Base-by-base conservation (phyloP, 2,329 filamentous ascomycete species). In the Arachnomyces sp. region DNA sequence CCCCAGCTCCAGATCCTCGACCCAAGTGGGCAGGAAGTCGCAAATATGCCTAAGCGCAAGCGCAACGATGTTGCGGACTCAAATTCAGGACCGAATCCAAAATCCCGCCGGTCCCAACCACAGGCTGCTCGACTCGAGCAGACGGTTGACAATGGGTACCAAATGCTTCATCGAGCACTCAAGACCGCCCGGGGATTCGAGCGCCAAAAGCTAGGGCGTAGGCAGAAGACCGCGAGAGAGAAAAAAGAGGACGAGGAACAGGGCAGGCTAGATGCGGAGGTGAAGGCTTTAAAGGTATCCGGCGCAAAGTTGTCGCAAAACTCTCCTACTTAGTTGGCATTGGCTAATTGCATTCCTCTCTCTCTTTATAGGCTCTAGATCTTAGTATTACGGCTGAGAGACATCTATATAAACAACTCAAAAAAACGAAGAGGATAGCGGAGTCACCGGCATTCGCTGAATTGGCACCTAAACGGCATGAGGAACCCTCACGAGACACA, bases 101-200 rank as follows among this genome's bases (percentile, higher is more conserved):
- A 38, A 40, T 52, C 54, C 35, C 54, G 55, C 39, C 57, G 54
- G 37, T 44, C 59, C 28, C 49, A 53, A 3, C 51, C 62, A 34
- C 62, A 62, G 48, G 52, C 53, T 6, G 51, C 57, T 28, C 63
- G 67, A 12, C 53, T 74, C 3, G 60, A 63, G 29, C 56, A 67
- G 39, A 68, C 71, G 46, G 65, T 79, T 43, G 62, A 71, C 25
- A 65, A 71, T 34, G 71, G 69, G 17, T 66, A 69, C 32, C 69
- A 71, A 41, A 53, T 67, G 14, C 63, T 81, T 3, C 62, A 65
- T 14, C 60, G 67, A 17, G 74, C 73, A 2, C 66, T 81, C 32
- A 79, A 78, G 52, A 63, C 73, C 7, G 75, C 74, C 28, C 73
- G 74, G 32, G 73, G 73, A 8, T 78, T 81, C 48, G 78, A 82